Conservation (phyloP, 805 yeast species). For the Saccharomyces kudriavzevii region DNA sequence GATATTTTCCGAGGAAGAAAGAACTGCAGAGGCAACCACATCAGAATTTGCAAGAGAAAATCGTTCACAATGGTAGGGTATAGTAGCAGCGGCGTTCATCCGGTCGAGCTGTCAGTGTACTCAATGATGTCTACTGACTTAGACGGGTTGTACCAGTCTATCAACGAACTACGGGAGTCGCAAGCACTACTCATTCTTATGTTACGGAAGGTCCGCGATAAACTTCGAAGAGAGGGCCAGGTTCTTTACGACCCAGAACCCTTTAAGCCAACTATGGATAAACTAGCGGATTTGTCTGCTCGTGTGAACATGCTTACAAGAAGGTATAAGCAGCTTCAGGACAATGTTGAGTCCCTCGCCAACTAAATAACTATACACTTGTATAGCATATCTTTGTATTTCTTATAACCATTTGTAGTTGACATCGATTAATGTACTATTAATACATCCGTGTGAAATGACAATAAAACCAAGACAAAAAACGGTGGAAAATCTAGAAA, state of each 20-base stretch:
- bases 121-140: conserved; percentile 25
- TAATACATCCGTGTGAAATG: not conserved
- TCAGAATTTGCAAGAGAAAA: not conserved
- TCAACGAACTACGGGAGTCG: conserved; percentile 26
- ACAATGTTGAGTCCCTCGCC: not conserved
- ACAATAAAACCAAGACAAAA: not conserved
- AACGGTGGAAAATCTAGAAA: not conserved
- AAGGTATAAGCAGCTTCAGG: conserved; percentile 7
- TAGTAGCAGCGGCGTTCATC: conserved; percentile 19
- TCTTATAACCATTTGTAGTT: not conserved
- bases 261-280: conserved; percentile 4
- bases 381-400: not conserved
- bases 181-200: conserved; percentile 25
- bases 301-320: conserved; percentile 8
- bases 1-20: not conserved
- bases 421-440: not conserved
- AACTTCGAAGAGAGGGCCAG: conserved; percentile 18
- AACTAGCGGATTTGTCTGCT: conserved; percentile 10
- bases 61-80: not conserved
- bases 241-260: conserved; percentile 11
- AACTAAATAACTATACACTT: not conserved
- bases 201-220: conserved; percentile 18
- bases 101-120: conserved; percentile 27
- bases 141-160: conserved; percentile 27
- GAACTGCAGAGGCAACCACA: not conserved